A percentile compares a stretch with the other conserved stretches of the same genome.
phyloP scores from a whole-genome alignment of 805 yeast genomes.

The Komagataella kurtzmanii region DNA sequence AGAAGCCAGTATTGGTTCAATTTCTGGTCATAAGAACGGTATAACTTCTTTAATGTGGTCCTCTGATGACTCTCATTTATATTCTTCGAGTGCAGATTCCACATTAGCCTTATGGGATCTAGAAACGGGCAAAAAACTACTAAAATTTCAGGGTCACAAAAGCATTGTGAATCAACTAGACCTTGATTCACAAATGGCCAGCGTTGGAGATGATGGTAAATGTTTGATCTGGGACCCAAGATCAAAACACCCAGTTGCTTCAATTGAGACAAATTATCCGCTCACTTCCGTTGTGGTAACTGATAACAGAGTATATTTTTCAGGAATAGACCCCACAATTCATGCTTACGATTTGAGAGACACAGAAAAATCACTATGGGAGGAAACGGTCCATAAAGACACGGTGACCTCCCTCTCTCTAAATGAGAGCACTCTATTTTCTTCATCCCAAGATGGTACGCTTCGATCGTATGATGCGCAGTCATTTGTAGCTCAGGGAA shows the following conservation, averaged over 20 bases:
- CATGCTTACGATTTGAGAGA: conserved; percentile 45
- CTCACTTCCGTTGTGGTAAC: conserved; percentile 30
- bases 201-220: conserved; percentile 58
- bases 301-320: conserved; percentile 32
- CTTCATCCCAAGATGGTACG: conserved; percentile 44
- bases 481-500: conserved; percentile 23
- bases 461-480: conserved; percentile 45
- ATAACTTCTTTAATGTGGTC: conserved; percentile 48
- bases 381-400: conserved; percentile 30
- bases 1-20: conserved; percentile 26
- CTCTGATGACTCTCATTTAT: conserved; percentile 25
- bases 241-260: conserved; percentile 26
- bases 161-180: conserved; percentile 44
- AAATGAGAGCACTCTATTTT: conserved; percentile 30
- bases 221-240: conserved; percentile 54
- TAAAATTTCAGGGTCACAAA: conserved; percentile 40
- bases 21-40: conserved; percentile 50
- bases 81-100: conserved; percentile 47
- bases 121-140: conserved; percentile 35
- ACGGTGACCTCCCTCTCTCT: conserved; percentile 42
- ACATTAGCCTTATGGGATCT: conserved; percentile 53
- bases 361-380: conserved; percentile 28
- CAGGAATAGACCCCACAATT: conserved; percentile 60
- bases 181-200: conserved; percentile 16
- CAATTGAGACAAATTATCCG: conserved; percentile 40